A percentile compares a stretch with the other conserved stretches of the same genome.
These are phyloP conservation scores for Verticillium dahliae DNA, from an alignment of 2,329 filamentous ascomycete genomes.

Conservation along the genomic window DNA sequence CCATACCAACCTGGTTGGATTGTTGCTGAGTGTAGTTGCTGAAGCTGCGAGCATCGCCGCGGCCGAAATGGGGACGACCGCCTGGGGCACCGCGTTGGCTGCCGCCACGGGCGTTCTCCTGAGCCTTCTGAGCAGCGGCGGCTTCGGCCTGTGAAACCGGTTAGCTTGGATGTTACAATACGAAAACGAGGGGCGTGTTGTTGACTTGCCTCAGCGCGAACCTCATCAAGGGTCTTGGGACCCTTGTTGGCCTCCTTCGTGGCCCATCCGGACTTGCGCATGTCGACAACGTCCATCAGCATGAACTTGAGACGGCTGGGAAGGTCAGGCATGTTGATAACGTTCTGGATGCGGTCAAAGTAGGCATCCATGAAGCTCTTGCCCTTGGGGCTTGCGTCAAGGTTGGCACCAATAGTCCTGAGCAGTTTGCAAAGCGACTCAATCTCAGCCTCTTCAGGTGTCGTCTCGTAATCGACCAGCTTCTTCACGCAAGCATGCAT, in stretches of 20 bases:
- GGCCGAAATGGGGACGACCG: constrained; percentile 66
- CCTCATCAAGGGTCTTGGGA: constrained; percentile 91
- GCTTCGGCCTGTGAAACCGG: constrained; percentile 53
- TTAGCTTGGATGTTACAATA: constrained; percentile 15
- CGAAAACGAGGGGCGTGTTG: background rate
- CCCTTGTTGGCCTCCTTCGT: constrained; percentile 91
- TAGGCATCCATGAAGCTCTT: constrained; percentile 85
- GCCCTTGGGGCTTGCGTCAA: constrained; percentile 78
- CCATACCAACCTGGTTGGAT: constrained; percentile 83
- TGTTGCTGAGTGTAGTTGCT: constrained; percentile 66
- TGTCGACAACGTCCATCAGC: constrained; percentile 89
- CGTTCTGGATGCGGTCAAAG: constrained; percentile 79
- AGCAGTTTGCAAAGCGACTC: constrained; percentile 93
- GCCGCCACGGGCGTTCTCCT: constrained; percentile 56
- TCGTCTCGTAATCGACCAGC: constrained; percentile 87
- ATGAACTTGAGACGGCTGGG: constrained; percentile 91
- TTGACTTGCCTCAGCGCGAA: constrained; percentile 65
- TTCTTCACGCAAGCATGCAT: constrained; percentile 99
- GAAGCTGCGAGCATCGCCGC: constrained; percentile 83
- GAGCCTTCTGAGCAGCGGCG: constrained; percentile 71
- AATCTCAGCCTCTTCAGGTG: constrained; percentile 92
- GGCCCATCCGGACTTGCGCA: constrained; percentile 70
- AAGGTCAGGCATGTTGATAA: constrained; percentile 73
- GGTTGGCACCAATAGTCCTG: constrained; percentile 81
- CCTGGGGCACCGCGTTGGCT: constrained; percentile 61